Conservation (phyloP, 768 basidiomycete species). For the Hygrophorus russula region DNA sequence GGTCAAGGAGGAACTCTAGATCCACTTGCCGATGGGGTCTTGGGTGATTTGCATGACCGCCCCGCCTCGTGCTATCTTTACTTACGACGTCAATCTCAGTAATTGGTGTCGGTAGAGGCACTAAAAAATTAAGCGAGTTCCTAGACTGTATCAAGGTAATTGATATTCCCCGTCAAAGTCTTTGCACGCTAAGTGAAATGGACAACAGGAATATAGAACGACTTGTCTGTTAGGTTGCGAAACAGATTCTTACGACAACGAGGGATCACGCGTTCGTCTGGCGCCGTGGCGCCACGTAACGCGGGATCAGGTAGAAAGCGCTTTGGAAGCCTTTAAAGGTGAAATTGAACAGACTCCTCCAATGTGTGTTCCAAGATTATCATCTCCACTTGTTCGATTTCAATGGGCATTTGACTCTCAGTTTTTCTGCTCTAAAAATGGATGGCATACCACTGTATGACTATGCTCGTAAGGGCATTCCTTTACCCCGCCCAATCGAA, state of each 20-base stretch:
- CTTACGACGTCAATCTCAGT: slow-evolving; percentile 35
- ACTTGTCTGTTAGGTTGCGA: slow-evolving; percentile 89
- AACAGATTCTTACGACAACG: slow-evolving; percentile 89
- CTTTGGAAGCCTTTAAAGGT: slow-evolving; percentile 67
- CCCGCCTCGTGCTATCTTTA: background rate
- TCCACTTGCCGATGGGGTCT: slow-evolving; percentile 90
- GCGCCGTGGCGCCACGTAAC: slow-evolving; percentile 83
- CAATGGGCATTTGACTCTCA: slow-evolving; percentile 18
- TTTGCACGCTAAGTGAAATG: background rate
- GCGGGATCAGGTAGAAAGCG: slow-evolving; percentile 55
- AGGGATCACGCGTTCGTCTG: slow-evolving; percentile 69
- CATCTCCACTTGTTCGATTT: slow-evolving; percentile 1
- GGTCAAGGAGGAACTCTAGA: slow-evolving; percentile 95
- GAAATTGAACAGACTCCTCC: slow-evolving; percentile 88
- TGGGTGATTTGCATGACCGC: slow-evolving; percentile 39
- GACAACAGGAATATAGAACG: slow-evolving; percentile 73
- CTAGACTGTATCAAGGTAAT: slow-evolving; percentile 82
- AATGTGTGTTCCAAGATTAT: slow-evolving; percentile 43
- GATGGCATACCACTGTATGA: slow-evolving; percentile 93
- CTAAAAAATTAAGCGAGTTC: slow-evolving; percentile 76
- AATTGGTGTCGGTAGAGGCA: slow-evolving; percentile 80
- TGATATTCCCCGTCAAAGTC: background rate
- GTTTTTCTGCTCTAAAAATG: slow-evolving; percentile 98
- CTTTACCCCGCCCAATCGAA: slow-evolving; percentile 92
- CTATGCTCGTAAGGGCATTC: slow-evolving; percentile 84